phyloP scores from a whole-genome alignment of 805 yeast species.

The Ogataea corticis region DNA sequence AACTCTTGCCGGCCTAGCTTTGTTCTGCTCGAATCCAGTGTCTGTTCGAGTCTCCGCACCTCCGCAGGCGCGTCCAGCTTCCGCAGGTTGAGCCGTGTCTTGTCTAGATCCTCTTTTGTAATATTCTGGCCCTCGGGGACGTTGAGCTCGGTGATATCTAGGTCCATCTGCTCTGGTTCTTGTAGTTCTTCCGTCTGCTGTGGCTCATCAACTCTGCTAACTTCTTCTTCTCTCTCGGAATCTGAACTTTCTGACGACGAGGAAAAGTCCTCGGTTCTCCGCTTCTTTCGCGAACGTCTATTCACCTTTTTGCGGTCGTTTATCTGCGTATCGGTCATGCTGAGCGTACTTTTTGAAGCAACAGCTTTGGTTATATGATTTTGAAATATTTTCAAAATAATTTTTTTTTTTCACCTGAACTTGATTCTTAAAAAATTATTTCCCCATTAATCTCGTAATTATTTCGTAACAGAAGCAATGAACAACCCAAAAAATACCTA shows the following conservation, averaged over 20 bases:
- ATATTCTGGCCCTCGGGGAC: conserved; percentile 16
- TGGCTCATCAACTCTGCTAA: neutral
- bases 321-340: conserved; percentile 2
- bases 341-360: too few species aligned
- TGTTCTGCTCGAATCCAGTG: conserved; percentile 1
- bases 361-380: too few species aligned
- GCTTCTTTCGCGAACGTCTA: conserved; percentile 68
- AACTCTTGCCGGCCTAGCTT: conserved; percentile 18
- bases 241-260: conserved; percentile 47
- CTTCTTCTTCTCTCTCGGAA: conserved; percentile 24
- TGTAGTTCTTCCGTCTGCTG: neutral
- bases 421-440: neutral
- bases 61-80: conserved; percentile 10
- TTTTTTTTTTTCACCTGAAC: conserved; percentile 4
- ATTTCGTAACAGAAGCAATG: too few species aligned
- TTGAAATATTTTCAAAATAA: neutral
- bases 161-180: conserved; percentile 11
- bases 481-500: neutral
- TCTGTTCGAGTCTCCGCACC: conserved; percentile 2
- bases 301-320: conserved; percentile 23
- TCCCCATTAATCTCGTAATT: neutral
- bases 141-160: conserved; percentile 29
- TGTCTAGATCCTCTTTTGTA: conserved; percentile 17
- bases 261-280: conserved; percentile 79
- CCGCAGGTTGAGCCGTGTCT: conserved; percentile 13